Evolutionary conservation across 2,329 filamentous ascomycete species (phyloP).

Genomic region (Sordariomycetes sp.): DNA sequence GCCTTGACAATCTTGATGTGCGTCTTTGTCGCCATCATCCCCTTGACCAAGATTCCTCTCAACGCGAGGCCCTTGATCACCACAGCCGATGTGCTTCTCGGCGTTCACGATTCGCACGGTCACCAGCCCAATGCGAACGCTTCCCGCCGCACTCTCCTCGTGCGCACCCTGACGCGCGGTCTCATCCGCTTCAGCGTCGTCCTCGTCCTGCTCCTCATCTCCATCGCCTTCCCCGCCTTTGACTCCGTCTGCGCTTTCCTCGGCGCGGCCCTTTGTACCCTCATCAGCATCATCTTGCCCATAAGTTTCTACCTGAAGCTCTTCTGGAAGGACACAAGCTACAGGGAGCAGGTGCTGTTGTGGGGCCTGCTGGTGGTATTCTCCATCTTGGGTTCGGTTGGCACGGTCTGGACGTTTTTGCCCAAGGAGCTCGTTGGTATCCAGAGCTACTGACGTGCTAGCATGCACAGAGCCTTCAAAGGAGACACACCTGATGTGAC

Average conservation of each 20-base stretch:
- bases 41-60: conserved; percentile 88
- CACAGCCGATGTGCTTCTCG: conserved; percentile 72
- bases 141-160: conserved; percentile 25
- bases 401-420: conserved; percentile 82
- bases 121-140: conserved; percentile 29
- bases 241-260: conserved; percentile 88
- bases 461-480: no score
- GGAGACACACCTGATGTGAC: no score
- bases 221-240: conserved; percentile 63
- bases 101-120: conserved; percentile 46
- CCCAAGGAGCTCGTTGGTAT: conserved; percentile 69
- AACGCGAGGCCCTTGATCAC: conserved; percentile 82
- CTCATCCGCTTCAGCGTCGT: conserved; percentile 59
- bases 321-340: conserved; percentile 63
- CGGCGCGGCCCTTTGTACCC: conserved; percentile 83
- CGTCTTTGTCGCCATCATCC: conserved; percentile 83
- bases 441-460: no score
- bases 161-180: conserved; percentile 39
- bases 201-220: conserved; percentile 65
- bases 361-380: conserved; percentile 64
- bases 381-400: conserved; percentile 59
- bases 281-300: conserved; percentile 86
- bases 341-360: conserved; percentile 54
- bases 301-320: conserved; percentile 85
- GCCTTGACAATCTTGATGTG: conserved; percentile 71